Percentiles rank a stretch among this genome's conserved stretches.
Conservation (phyloP, 1,284 basidiomycete genomes). For the Rhodotorula sp. region DNA sequence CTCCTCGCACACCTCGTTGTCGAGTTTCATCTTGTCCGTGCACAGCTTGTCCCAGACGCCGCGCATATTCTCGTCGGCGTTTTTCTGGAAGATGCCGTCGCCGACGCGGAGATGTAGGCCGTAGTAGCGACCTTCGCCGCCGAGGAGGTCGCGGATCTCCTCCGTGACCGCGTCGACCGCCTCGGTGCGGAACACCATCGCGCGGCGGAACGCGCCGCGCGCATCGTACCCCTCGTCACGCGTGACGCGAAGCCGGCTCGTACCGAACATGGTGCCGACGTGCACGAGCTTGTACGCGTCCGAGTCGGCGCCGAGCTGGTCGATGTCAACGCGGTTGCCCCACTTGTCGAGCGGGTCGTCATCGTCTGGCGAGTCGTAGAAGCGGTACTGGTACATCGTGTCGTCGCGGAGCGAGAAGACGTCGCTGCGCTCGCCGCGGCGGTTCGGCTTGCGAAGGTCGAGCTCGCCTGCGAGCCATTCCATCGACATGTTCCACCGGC, state of each 20-base stretch:
- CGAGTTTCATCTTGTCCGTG: conserved; percentile 41
- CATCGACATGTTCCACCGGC: conserved; percentile 58
- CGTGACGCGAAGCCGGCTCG: conserved; percentile 39
- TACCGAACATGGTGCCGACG: conserved; percentile 49
- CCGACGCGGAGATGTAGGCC: conserved; percentile 68
- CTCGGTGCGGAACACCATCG: conserved; percentile 45
- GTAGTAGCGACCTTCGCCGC: conserved; percentile 58
- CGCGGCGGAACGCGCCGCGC: conserved; percentile 37
- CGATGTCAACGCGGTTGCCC: conserved; percentile 44
- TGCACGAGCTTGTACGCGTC: conserved; percentile 44
- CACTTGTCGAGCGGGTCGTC: conserved; percentile 46
- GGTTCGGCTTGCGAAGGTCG: conserved; percentile 26
- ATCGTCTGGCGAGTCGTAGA: conserved; percentile 60
- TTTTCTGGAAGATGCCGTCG: conserved; percentile 63
- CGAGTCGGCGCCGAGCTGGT: conserved; percentile 31
- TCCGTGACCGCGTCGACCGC: conserved; percentile 44
- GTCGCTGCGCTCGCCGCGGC: conserved; percentile 49
- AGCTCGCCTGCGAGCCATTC: conserved; percentile 59
- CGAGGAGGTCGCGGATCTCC: conserved; percentile 52
- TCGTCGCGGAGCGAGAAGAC: conserved; percentile 60
- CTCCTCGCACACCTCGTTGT: conserved; percentile 26
- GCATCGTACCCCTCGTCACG: conserved; percentile 37
- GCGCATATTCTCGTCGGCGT: conserved; percentile 49
- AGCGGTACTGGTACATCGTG: conserved; percentile 65
- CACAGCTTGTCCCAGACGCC: conserved; percentile 42